Evolutionary conservation across 495 filamentous ascomycete species (phyloP).

Genomic region (Aspergillus asperescens): DNA sequence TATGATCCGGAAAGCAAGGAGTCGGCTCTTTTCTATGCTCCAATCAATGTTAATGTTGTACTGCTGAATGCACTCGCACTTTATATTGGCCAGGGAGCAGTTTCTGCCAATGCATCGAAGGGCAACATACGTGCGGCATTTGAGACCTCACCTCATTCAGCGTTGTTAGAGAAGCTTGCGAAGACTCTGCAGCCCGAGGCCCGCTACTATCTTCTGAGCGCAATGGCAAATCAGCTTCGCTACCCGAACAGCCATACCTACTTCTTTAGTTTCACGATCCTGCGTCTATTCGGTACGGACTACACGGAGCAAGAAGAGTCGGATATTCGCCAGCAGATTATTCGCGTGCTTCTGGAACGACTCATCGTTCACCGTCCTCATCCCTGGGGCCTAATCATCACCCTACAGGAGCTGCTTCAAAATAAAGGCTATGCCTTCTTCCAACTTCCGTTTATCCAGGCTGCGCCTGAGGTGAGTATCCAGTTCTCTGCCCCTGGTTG

Average conservation of each 20-base stretch:
- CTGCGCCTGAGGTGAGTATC: constrained; percentile 67
- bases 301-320: constrained; percentile 69
- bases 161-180: constrained; percentile 67
- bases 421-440: constrained; percentile 87
- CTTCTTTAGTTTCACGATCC: constrained; percentile 83
- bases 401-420: constrained; percentile 83
- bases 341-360: constrained; percentile 79
- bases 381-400: constrained; percentile 92
- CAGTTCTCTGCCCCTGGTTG: background rate
- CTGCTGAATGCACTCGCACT: constrained; percentile 78
- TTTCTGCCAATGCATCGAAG: constrained; percentile 51
- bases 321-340: constrained; percentile 84
- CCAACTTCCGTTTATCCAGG: constrained; percentile 86
- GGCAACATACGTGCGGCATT: constrained; percentile 58
- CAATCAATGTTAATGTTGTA: constrained; percentile 60
- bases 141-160: constrained; percentile 65
- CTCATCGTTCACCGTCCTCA: constrained; percentile 87
- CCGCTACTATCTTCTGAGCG: constrained; percentile 77
- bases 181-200: constrained; percentile 68
- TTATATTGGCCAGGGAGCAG: constrained; percentile 71
- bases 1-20: constrained; percentile 48
- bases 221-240: constrained; percentile 87
- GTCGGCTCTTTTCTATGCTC: constrained; percentile 54
- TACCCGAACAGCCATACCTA: constrained; percentile 86
- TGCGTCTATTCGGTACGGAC: constrained; percentile 80